Percentiles rank a stretch among this genome's conserved stretches.
phyloP scores from a whole-genome alignment of 305 asterid genomes.

The Plantago coronopus region DNA sequence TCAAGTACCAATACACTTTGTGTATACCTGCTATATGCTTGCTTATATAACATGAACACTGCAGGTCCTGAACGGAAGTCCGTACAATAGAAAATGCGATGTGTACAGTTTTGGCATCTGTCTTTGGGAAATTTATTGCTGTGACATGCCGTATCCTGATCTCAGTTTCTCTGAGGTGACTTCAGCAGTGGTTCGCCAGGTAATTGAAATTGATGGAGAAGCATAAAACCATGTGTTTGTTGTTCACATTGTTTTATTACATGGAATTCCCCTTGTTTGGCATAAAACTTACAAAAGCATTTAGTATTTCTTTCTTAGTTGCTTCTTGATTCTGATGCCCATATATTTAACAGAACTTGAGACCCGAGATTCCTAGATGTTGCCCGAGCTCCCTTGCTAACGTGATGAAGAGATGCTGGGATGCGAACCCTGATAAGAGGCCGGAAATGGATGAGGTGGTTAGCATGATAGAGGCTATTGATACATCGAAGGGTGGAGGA shows the following conservation, averaged over 20 bases:
- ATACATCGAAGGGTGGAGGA: slow-evolving; percentile 78
- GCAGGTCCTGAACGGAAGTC: slow-evolving; percentile 81
- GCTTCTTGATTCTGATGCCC: not conserved
- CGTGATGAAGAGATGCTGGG: slow-evolving; percentile 85
- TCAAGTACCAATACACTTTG: not conserved
- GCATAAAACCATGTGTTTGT: not conserved
- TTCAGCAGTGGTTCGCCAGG: slow-evolving; percentile 94
- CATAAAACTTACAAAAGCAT: not conserved
- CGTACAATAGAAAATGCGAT: slow-evolving; percentile 81
- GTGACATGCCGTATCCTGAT: slow-evolving; percentile 90
- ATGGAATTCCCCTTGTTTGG: not conserved
- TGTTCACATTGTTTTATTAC: not conserved
- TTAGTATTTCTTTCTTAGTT: no score
- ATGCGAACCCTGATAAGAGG: slow-evolving; percentile 71
- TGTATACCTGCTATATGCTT: slow-evolving; percentile 8
- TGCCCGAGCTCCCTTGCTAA: slow-evolving; percentile 67
- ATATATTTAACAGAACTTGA: slow-evolving; percentile 45
- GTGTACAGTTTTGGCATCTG: slow-evolving; percentile 91
- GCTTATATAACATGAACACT: slow-evolving; percentile 10
- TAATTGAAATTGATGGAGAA: slow-evolving; percentile 14
- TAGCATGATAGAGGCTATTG: slow-evolving; percentile 64
- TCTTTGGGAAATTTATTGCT: slow-evolving; percentile 86
- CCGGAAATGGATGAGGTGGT: slow-evolving; percentile 88
- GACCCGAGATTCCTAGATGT: slow-evolving; percentile 87
- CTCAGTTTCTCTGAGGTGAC: slow-evolving; percentile 91